phyloP scores from a whole-genome alignment of 106 monocot species.

The Apostasia shenzhenica region DNA sequence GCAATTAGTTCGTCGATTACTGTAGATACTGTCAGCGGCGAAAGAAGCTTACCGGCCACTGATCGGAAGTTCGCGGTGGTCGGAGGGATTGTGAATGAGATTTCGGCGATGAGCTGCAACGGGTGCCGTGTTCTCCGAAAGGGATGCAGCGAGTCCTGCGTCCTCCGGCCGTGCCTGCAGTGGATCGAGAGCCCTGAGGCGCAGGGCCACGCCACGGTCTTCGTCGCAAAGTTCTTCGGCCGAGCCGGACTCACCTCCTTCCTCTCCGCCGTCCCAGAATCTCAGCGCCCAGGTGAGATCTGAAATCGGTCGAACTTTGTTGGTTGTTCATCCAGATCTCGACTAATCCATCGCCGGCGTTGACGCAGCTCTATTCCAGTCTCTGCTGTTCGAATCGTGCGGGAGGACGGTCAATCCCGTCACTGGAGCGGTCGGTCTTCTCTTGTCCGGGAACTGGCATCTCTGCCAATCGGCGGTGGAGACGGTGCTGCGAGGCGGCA shows the following conservation, averaged over 20 bases:
- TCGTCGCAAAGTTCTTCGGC: constrained; percentile 72
- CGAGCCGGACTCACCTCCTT: constrained; percentile 42
- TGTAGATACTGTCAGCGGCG: too few species aligned
- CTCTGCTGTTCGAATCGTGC: constrained; percentile 10
- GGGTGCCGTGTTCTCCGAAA: constrained; percentile 43
- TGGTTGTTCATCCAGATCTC: too few species aligned
- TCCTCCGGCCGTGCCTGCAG: constrained; percentile 34
- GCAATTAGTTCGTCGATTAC: too few species aligned
- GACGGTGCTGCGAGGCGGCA: constrained; percentile 8
- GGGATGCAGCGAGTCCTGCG: constrained; percentile 43
- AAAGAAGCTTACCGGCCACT: too few species aligned
- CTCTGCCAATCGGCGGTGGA: constrained; percentile 11
- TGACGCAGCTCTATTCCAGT: constrained; percentile 7
- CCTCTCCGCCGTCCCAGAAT: constrained; percentile 31
- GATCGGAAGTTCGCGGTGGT: too few species aligned
- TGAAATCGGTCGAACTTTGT: background rate
- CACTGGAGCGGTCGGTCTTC: constrained; percentile 12
- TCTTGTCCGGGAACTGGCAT: constrained; percentile 16
- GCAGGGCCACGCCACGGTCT: constrained; percentile 44
- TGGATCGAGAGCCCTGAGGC: constrained; percentile 42
- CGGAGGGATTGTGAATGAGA: too few species aligned
- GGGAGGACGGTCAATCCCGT: constrained; percentile 12
- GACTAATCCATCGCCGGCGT: background rate
- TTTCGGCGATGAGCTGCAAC: constrained; percentile 41
- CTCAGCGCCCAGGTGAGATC: constrained; percentile 19